phyloP scores from a whole-genome alignment of 192 early-diverging fungal species.

The Hyaloraphidium curvatum region DNA sequence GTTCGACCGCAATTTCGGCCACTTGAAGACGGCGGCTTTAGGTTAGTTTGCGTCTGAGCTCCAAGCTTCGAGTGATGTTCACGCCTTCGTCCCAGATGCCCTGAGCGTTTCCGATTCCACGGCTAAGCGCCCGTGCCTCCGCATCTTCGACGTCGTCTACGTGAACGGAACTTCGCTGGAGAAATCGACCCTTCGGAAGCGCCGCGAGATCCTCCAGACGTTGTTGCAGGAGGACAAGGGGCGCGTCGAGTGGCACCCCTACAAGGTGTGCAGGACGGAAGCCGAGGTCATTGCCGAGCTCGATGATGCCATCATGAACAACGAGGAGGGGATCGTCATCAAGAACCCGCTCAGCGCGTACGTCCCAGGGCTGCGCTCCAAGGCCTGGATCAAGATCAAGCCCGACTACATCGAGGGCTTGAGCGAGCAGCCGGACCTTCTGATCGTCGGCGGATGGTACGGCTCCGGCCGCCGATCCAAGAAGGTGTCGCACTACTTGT shows the following conservation, averaged over 20 bases:
- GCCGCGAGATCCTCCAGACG: not conserved
- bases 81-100: too few relatives aligned
- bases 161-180: not conserved
- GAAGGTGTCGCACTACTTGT: not conserved
- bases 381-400: constrained; percentile 1
- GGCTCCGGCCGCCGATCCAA: not conserved
- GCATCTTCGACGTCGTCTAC: not conserved
- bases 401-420: not conserved
- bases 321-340: not conserved
- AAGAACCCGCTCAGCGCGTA: not conserved
- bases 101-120: not conserved
- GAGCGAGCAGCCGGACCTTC: not conserved
- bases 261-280: not conserved
- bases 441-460: not conserved
- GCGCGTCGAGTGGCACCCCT: not conserved
- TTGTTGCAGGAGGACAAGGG: not conserved
- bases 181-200: not conserved
- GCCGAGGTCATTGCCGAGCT: not conserved
- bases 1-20: not conserved
- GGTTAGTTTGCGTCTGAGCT: too few relatives aligned
- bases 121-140: not conserved
- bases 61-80: too few relatives aligned
- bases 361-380: not conserved
- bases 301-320: not conserved
- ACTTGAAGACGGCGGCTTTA: not conserved